phyloP scores from a whole-genome alignment of 768 basidiomycete genomes.

The Pholiota molesta region DNA sequence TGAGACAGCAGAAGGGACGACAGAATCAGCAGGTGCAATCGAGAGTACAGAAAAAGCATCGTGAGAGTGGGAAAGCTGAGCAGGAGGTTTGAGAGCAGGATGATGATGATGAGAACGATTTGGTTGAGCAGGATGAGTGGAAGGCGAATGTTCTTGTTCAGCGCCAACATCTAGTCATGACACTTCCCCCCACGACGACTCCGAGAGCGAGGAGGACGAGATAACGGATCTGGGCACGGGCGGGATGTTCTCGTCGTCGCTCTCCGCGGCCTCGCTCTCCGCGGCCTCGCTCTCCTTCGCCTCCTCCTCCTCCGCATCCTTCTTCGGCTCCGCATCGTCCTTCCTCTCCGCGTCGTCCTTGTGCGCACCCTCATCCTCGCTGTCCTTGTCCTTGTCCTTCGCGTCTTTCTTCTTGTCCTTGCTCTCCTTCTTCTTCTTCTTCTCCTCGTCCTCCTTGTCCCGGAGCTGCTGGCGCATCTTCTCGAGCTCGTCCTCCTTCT shows the following conservation, averaged over 20 bases:
- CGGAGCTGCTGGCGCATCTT: conserved; percentile 45
- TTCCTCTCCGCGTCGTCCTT: conserved; percentile 39
- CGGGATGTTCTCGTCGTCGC: conserved; percentile 12
- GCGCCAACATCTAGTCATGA: conserved; percentile 23
- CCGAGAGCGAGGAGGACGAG: conserved; percentile 5
- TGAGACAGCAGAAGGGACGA: background rate
- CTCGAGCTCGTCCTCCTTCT: conserved; percentile 47
- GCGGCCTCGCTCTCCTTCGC: background rate
- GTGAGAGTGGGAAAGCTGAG: conserved; percentile 4
- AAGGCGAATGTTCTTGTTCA: background rate
- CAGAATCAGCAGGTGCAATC: background rate
- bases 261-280: background rate
- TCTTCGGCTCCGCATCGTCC: conserved; percentile 36
- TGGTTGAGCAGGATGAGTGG: background rate
- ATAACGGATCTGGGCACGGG: background rate
- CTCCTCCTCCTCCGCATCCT: background rate
- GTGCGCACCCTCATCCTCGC: conserved; percentile 26
- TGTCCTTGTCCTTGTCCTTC: too few species aligned
- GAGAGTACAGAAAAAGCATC: background rate
- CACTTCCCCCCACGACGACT: conserved; percentile 20
- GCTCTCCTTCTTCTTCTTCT: conserved; percentile 33
- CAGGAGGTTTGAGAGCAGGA: background rate
- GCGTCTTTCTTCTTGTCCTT: too few species aligned
- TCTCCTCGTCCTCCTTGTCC: conserved; percentile 44
- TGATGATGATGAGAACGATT: too few species aligned